A percentile compares a stretch with the other conserved stretches of the same genome.
phyloP scores from a whole-genome alignment of 331 rosid genomes.

The Quercus phellos region DNA sequence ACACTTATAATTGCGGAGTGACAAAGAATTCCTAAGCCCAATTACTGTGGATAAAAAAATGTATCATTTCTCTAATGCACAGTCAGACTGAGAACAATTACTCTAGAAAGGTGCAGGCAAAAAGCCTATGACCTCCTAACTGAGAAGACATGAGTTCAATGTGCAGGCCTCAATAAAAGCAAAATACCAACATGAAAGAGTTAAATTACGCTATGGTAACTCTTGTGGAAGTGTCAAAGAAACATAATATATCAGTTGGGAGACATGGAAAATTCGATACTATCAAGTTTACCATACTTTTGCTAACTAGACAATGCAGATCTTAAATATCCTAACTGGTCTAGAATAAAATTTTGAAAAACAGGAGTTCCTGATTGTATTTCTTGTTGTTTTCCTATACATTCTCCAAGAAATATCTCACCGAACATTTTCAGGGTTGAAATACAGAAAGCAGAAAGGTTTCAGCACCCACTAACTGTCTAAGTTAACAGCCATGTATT shows the following conservation, averaged over 20 bases:
- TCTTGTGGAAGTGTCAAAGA: not conserved
- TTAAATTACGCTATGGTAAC: not conserved
- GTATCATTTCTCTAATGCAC: not conserved
- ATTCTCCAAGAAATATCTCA: slow-evolving; percentile 7
- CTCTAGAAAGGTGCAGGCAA: not conserved
- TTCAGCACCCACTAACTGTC: not conserved
- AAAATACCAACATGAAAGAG: not conserved
- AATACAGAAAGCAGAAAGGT: not conserved
- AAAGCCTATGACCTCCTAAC: not conserved
- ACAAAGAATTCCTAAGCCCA: no score
- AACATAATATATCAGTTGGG: not conserved
- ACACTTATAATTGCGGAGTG: no score
- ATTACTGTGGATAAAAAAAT: no score
- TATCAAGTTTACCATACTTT: not conserved
- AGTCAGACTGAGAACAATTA: not conserved
- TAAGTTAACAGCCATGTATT: not conserved
- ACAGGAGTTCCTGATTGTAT: not conserved
- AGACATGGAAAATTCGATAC: not conserved
- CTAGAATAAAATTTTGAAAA: not conserved
- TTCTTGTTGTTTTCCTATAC: not conserved
- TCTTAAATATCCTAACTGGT: not conserved
- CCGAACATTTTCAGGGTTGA: not conserved
- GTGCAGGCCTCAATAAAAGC: not conserved
- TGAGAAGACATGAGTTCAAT: not conserved
- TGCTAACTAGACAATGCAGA: not conserved